Evolutionary conservation across 2,329 filamentous ascomycete species (phyloP).

Genomic region (Stachybotrys echinatus): DNA sequence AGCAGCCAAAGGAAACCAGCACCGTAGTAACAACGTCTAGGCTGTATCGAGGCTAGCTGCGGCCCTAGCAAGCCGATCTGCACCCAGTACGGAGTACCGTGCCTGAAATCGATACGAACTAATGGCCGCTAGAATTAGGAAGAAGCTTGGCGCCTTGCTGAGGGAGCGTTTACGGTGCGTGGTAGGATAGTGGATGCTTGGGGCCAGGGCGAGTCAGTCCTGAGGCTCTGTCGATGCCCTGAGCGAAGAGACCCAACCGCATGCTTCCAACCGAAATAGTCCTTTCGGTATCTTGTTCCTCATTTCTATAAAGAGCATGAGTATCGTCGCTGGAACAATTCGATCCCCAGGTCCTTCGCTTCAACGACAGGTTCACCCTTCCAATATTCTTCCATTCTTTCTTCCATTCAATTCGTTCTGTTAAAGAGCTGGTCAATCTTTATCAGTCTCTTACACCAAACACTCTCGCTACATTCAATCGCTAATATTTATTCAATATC

Average conservation of each 20-base stretch:
- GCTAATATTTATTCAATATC: not conserved
- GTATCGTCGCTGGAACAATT: not conserved
- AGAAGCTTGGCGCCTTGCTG: not conserved
- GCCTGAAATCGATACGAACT: constrained; percentile 1
- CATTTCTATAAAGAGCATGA: not conserved
- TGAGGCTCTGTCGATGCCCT: not conserved
- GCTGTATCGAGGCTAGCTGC: not conserved
- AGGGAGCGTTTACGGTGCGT: not conserved
- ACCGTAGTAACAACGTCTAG: not conserved
- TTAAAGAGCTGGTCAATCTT: not conserved
- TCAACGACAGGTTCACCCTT: not conserved
- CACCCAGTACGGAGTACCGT: no score
- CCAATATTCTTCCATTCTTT: not conserved
- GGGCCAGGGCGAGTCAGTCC: not conserved
- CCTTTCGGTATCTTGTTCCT: not conserved
- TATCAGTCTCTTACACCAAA: not conserved
- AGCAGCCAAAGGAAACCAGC: no score
- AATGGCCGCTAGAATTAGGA: not conserved
- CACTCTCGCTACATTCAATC: not conserved
- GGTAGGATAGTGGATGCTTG: not conserved
- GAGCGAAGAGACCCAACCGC: no score
- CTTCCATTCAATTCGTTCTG: not conserved
- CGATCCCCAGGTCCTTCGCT: not conserved
- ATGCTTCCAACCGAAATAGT: not conserved
- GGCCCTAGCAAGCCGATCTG: not conserved